Percentiles rank a stretch among this genome's conserved stretches.
Conservation (phyloP, 495 filamentous ascomycete species). For the Penicillium canescens region DNA sequence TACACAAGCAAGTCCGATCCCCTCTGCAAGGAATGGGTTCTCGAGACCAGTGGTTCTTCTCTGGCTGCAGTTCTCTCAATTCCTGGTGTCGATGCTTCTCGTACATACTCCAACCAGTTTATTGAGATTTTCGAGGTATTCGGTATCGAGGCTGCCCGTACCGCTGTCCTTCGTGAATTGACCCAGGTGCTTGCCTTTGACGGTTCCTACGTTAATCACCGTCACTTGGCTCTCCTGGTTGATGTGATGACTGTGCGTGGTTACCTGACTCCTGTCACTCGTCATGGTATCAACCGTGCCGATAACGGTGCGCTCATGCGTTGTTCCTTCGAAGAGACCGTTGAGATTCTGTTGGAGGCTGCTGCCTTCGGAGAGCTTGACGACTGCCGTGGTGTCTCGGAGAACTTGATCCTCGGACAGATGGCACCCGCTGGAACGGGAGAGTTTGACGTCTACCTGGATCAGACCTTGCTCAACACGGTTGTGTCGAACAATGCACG, state of each 20-base stretch:
- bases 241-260: conserved; percentile 98
- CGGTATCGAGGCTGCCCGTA: conserved; percentile 91
- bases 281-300: conserved; percentile 96
- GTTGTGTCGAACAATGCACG: conserved; percentile 88
- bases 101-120: conserved; percentile 93
- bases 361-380: conserved; percentile 93
- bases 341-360: conserved; percentile 95
- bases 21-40: conserved; percentile 84
- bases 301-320: conserved; percentile 99
- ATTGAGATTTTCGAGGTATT: conserved; percentile 91
- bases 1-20: conserved; percentile 66
- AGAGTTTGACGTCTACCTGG: conserved; percentile 87
- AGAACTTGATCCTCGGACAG: conserved; percentile 98
- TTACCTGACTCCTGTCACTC: conserved; percentile 90
- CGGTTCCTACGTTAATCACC: conserved; percentile 98
- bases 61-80: conserved; percentile 80
- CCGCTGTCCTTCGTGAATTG: conserved; percentile 82
- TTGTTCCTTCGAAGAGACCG: conserved; percentile 99
- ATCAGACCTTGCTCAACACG: conserved; percentile 92
- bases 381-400: conserved; percentile 95
- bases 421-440: conserved; percentile 95
- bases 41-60: conserved; percentile 89
- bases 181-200: conserved; percentile 91
- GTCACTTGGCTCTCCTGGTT: conserved; percentile 92
- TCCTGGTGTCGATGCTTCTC: conserved; percentile 83